Percentiles rank a stretch among this genome's conserved stretches.
These are phyloP conservation scores for Periconia macrospinosa DNA, from an alignment of 2,329 filamentous ascomycete species.

Conservation along the genomic window DNA sequence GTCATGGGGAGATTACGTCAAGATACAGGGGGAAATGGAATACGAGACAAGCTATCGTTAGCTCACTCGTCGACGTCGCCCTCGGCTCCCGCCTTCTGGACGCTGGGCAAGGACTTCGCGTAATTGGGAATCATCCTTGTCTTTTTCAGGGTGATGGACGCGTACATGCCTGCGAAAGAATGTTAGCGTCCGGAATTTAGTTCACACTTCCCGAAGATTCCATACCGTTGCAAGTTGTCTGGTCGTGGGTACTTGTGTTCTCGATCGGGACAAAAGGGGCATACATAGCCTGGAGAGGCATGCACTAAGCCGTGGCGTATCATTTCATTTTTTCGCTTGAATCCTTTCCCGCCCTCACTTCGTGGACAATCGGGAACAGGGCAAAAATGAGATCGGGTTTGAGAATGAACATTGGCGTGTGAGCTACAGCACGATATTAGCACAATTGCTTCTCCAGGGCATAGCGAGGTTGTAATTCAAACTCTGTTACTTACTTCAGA, in stretches of 20 bases:
- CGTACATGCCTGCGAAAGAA: constrained; percentile 72
- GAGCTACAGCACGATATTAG: constrained; percentile 51
- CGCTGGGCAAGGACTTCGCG: constrained; percentile 84
- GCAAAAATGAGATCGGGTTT: constrained; percentile 66
- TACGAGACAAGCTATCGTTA: not conserved
- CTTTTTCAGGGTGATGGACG: constrained; percentile 87
- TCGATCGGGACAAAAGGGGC: constrained; percentile 90
- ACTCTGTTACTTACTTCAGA: constrained; percentile 61
- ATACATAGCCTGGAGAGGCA: constrained; percentile 91
- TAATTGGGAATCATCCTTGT: constrained; percentile 80
- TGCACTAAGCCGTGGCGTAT: constrained; percentile 85
- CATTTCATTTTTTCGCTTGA: constrained; percentile 72
- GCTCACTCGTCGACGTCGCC: constrained; percentile 68
- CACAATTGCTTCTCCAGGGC: not conserved
- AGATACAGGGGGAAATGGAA: not conserved
- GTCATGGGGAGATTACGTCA: not conserved
- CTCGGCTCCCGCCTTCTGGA: constrained; percentile 79
- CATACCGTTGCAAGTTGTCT: constrained; percentile 91
- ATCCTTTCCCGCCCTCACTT: constrained; percentile 65
- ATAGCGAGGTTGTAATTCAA: not conserved
- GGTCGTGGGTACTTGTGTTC: constrained; percentile 94
- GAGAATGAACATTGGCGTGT: constrained; percentile 70
- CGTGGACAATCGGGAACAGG: constrained; percentile 60
- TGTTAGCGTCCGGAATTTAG: not conserved
- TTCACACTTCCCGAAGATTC: constrained; percentile 1